Percentiles rank a stretch among this genome's conserved stretches.
Evolutionary conservation across 1,139 yeast genomes (phyloP).

Genomic region (Pichia sp.): DNA sequence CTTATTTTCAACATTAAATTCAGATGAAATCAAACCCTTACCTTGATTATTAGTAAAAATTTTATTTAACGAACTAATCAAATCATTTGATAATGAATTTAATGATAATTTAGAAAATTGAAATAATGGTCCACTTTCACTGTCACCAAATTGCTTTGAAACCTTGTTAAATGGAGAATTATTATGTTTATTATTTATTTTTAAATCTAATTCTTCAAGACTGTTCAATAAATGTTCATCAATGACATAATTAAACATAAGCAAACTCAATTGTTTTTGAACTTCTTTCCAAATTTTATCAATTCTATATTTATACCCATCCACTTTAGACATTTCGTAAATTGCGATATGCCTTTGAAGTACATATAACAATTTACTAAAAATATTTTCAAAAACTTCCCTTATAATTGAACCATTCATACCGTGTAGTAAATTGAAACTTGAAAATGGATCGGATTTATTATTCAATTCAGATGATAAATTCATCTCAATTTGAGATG

Average conservation of each 20-base stretch:
- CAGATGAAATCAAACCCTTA: constrained; percentile 8
- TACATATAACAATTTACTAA: constrained; percentile 55
- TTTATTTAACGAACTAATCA: constrained; percentile 42
- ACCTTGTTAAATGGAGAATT: constrained; percentile 23
- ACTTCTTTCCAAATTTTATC: constrained; percentile 53
- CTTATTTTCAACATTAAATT: constrained; percentile 2
- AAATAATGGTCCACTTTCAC: constrained; percentile 34
- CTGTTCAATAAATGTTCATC: constrained; percentile 27
- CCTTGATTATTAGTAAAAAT: constrained; percentile 56
- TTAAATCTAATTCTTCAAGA: constrained; percentile 20
- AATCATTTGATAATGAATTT: constrained; percentile 19
- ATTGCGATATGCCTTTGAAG: constrained; percentile 68
- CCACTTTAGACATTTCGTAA: constrained; percentile 25
- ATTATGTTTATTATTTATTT: constrained; percentile 13
- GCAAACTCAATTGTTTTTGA: constrained; percentile 50
- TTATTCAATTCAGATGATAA: constrained; percentile 11
- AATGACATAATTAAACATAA: constrained; percentile 54
- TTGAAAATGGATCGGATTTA: constrained; percentile 20
- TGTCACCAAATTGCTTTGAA: constrained; percentile 18
- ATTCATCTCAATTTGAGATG: constrained; percentile 31
- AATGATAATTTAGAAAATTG: constrained; percentile 44
- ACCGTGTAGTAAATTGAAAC: constrained; percentile 39
- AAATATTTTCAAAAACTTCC: constrained; percentile 65
- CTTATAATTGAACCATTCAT: constrained; percentile 53
- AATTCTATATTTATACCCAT: constrained; percentile 37